Percentiles rank a stretch among this genome's conserved stretches.
These are phyloP conservation scores for Neurospora intermedia DNA, from an alignment of 495 filamentous ascomycete genomes.

Conservation along the genomic window DNA sequence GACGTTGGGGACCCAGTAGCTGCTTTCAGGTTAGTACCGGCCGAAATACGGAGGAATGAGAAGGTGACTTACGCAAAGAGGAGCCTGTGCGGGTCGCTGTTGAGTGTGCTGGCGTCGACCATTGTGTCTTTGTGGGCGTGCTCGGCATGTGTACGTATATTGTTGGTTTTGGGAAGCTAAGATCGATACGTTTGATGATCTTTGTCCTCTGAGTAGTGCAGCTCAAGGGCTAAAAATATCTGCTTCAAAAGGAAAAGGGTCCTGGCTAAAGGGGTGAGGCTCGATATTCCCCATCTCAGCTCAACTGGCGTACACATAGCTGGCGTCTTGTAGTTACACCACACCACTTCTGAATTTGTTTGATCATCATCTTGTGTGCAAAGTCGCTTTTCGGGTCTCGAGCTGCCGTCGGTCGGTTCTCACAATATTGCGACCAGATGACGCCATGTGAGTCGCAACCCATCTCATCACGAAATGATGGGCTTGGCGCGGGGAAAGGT, in stretches of 20 bases:
- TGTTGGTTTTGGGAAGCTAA: background rate
- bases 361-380: background rate
- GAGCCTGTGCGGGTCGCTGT: slow-evolving; percentile 12
- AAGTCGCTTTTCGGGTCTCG: background rate
- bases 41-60: background rate
- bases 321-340: background rate
- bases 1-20: slow-evolving; percentile 42
- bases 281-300: background rate
- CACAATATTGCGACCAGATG: background rate
- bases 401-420: background rate
- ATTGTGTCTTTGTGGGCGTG: background rate
- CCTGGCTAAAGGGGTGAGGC: background rate
- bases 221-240: background rate
- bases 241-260: background rate
- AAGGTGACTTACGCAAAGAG: slow-evolving; percentile 13
- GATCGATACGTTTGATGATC: background rate
- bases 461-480: slow-evolving; percentile 1
- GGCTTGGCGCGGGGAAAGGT: slow-evolving; percentile 14
- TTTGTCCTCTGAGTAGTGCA: background rate
- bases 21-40: slow-evolving; percentile 5
- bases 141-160: background rate
- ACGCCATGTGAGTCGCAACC: background rate
- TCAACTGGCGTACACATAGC: background rate
- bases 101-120: slow-evolving; percentile 4
- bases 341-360: background rate